Base-by-base conservation (phyloP, 2,329 filamentous ascomycete genomes). In the Penicillium hordei region DNA sequence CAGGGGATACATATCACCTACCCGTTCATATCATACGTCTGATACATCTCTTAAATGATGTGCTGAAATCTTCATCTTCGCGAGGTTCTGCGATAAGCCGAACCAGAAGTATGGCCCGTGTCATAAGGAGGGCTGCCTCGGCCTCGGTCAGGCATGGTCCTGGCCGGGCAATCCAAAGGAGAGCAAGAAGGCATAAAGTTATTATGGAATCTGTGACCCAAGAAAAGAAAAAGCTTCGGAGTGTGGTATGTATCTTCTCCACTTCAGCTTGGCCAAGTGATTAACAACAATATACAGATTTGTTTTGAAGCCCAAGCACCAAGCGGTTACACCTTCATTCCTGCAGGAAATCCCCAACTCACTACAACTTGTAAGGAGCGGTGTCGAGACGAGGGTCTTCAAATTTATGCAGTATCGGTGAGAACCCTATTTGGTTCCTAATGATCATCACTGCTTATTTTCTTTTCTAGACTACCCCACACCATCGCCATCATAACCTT, bases 321-420 rank as follows among this genome's bases (percentile, higher is more conserved):
- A 10, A 71, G 73, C 48, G 85, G 84, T n/a, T 87, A 86, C 68
- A 83, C 80, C 0, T 87, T 86, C 65, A 80, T 88, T 49, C 81
- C 83, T 23, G 80, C 83, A 45, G 85, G 85, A 25, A 83, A 84
- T 59, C 83, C 84, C 2, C 79, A 82, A 53, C 77, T 88, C 48
- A 85, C 84, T 19, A 79, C 79, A 46, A 79, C 79, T 56, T 83
- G 83, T 72, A 87, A 86, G 70, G 84, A 87, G 64, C 69, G 82
- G 40, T 86, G 84, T 62, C 78, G 82, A 51, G 79, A 81, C 65
- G 78, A 79, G 63, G 80, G 80, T 29, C 72, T 81, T 39, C 78
- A 81, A 48, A 81, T 86, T 40, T 79, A 81, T 64, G 80, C 85
- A 60, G 84, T 87, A 65, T 85, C 85, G 70, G 85, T 87, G 77